phyloP scores from a whole-genome alignment of 352 stramenopile species.

The Globisporangium radiosum region DNA sequence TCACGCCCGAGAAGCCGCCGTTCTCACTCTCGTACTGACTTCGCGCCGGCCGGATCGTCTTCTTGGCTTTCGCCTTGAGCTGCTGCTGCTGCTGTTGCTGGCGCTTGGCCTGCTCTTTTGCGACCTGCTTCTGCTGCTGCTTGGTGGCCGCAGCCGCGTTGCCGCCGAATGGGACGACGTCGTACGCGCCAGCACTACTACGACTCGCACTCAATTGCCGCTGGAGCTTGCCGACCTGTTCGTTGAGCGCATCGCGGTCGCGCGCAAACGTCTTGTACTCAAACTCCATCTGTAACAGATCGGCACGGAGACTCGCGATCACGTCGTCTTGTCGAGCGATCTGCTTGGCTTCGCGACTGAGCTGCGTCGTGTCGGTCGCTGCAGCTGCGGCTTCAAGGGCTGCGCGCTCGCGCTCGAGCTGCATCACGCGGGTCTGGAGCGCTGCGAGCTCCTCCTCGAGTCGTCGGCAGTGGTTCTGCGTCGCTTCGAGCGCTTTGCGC shows the following conservation, averaged over 20 bases:
- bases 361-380: constrained; percentile 15
- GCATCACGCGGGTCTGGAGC: constrained; percentile 32
- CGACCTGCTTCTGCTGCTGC: constrained; percentile 20
- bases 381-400: constrained; percentile 28
- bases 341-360: constrained; percentile 23
- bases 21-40: constrained; percentile 19
- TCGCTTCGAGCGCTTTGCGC: constrained; percentile 34
- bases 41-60: constrained; percentile 22
- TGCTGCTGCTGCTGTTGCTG: constrained; percentile 5
- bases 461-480: constrained; percentile 38
- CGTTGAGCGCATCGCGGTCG: constrained; percentile 29
- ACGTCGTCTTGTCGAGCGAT: constrained; percentile 38
- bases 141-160: constrained; percentile 16
- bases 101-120: constrained; percentile 20
- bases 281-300: constrained; percentile 64
- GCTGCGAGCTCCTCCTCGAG: constrained; percentile 44
- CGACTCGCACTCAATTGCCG: constrained; percentile 8
- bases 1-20: constrained; percentile 46
- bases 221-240: constrained; percentile 30
- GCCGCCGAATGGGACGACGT: constrained; percentile 33
- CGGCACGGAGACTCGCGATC: constrained; percentile 45
- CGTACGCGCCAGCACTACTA: constrained; percentile 20
- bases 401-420: constrained; percentile 35
- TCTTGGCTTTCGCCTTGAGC: constrained; percentile 1
- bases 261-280: constrained; percentile 46